Conservation (phyloP, 108 stramenopile species). For the Aurantiochytrium sp. region DNA sequence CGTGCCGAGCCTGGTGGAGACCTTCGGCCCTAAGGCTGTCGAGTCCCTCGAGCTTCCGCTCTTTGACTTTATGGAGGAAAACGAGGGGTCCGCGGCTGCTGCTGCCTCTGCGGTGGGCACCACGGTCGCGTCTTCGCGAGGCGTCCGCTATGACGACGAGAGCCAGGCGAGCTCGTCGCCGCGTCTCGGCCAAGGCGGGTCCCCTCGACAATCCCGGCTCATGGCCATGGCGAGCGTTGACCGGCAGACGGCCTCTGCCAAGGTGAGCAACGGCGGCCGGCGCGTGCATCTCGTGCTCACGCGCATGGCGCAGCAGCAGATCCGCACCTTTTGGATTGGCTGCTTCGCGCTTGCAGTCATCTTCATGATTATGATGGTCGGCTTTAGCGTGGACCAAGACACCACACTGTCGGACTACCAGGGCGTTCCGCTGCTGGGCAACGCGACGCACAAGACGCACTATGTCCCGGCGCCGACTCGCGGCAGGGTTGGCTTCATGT, state of each 20-base stretch:
- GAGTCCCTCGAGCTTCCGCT: slow-evolving; percentile 8
- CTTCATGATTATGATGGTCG: not conserved
- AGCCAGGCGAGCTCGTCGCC: not conserved
- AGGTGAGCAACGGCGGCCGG: not conserved
- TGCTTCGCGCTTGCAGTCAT: not conserved
- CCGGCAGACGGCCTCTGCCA: not conserved
- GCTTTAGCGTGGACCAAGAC: not conserved
- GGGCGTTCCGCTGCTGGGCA: not conserved
- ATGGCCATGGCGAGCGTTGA: not conserved
- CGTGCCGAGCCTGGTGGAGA: not conserved
- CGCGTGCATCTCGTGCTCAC: not conserved
- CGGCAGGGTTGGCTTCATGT: not conserved
- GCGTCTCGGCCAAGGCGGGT: too few relatives aligned
- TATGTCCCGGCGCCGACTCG: not conserved
- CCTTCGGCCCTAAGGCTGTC: not conserved
- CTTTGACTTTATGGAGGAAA: slow-evolving; percentile 22
- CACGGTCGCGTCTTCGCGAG: not conserved
- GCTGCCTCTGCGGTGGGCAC: not conserved
- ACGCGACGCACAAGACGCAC: not conserved
- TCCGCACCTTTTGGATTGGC: not conserved
- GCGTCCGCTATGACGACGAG: too few relatives aligned
- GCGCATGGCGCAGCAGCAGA: not conserved
- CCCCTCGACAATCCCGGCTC: too few relatives aligned
- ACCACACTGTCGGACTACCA: not conserved
- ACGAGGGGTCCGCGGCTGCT: not conserved